A percentile compares a stretch with the other conserved stretches of the same genome.
Evolutionary conservation across 2,329 filamentous ascomycete genomes (phyloP).

Genomic region (Fusarium sp.): DNA sequence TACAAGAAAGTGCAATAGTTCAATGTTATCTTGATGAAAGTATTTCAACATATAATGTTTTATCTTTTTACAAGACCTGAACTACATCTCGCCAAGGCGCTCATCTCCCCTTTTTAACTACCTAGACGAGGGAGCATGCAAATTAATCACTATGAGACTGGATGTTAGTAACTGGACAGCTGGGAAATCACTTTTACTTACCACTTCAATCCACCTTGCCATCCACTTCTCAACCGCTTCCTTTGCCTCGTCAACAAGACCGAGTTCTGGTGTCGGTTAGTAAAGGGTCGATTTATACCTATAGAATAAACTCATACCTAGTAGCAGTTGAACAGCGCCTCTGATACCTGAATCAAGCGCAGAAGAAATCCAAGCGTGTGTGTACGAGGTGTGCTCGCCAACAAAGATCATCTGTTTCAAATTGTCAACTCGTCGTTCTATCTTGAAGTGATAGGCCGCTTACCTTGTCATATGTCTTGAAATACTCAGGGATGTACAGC

Average conservation of each 20-base stretch:
- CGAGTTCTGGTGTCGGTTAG: not conserved
- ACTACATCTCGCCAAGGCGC: no score
- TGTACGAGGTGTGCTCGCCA: slow-evolving; percentile 16
- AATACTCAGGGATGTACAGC: slow-evolving; percentile 19
- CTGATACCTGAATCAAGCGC: slow-evolving; percentile 17
- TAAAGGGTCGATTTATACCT: accelerated
- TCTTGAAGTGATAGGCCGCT: accelerated
- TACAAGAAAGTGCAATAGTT: no score
- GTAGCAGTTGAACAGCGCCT: slow-evolving; percentile 1
- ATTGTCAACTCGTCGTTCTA: accelerated
- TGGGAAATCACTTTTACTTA: accelerated
- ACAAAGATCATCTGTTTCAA: slow-evolving; percentile 16
- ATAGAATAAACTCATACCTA: accelerated
- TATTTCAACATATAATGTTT: no score
- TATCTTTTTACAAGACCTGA: no score
- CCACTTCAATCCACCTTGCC: slow-evolving; percentile 29
- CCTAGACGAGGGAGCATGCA: not conserved
- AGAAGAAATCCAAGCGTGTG: slow-evolving; percentile 21
- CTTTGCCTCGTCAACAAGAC: slow-evolving; percentile 19
- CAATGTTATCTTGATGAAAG: no score
- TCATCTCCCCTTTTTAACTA: no score
- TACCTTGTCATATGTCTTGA: slow-evolving; percentile 21
- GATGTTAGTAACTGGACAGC: not conserved
- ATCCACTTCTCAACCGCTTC: slow-evolving; percentile 18
- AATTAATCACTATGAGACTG: not conserved